Conservation (phyloP, 2,329 filamentous ascomycete species). For the Plenodomus lindquistii region DNA sequence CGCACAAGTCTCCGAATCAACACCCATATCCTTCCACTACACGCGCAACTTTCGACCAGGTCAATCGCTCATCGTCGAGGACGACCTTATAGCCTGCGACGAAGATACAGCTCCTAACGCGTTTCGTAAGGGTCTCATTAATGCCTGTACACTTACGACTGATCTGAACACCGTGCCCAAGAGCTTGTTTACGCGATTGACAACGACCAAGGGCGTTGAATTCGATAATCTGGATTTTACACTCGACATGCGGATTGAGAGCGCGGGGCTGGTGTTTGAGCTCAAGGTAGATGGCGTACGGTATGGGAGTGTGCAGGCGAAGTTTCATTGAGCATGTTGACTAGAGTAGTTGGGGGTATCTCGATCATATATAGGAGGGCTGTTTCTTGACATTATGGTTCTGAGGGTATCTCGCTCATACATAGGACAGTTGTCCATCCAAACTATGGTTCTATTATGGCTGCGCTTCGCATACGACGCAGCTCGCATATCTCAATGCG, state of each 20-base stretch:
- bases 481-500: too few species aligned
- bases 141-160: constrained; percentile 80
- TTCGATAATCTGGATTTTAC: constrained; percentile 84
- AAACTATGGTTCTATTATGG: too few species aligned
- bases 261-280: constrained; percentile 75
- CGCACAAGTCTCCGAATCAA: constrained; percentile 72
- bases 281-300: constrained; percentile 76
- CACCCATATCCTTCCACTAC: constrained; percentile 81
- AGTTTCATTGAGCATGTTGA: constrained; percentile 65
- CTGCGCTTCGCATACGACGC: too few species aligned
- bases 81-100: constrained; percentile 78
- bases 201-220: constrained; percentile 77
- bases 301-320: constrained; percentile 76
- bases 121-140: constrained; percentile 58
- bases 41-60: constrained; percentile 81
- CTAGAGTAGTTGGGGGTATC: too few species aligned
- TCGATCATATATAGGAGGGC: neutral
- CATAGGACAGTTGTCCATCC: too few species aligned
- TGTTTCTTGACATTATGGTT: too few species aligned
- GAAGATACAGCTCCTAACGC: constrained; percentile 65
- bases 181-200: constrained; percentile 72
- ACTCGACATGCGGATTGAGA: constrained; percentile 81
- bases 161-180: constrained; percentile 76
- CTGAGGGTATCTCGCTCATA: too few species aligned
- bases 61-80: constrained; percentile 76